Conservation (phyloP, 208 protist species). For the Acanthamoeba royreba region DNA sequence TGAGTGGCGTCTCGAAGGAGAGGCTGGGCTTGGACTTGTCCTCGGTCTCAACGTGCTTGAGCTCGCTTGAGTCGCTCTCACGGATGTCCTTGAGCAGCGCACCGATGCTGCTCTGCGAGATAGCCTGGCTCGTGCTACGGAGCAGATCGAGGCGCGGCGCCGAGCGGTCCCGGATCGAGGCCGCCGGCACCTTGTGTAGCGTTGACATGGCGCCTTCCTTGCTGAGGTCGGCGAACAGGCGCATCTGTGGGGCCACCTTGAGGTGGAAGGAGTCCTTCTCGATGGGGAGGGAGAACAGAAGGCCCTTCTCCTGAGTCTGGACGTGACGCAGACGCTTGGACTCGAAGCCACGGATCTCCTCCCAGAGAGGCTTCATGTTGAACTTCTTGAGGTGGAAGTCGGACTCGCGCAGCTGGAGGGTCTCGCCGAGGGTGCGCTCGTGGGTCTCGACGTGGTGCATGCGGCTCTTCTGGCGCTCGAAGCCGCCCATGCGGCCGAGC, state of each 20-base stretch:
- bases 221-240: constrained; percentile 3
- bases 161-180: neutral
- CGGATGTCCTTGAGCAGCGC: neutral
- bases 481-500: neutral
- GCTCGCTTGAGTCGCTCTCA: neutral
- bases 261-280: neutral
- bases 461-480: neutral
- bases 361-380: neutral
- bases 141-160: neutral
- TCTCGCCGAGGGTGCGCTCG: neutral
- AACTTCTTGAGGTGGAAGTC: neutral
- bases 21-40: neutral
- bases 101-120: neutral
- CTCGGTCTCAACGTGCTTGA: neutral
- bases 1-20: neutral
- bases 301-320: neutral
- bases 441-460: neutral
- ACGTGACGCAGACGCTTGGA: neutral
- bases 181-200: neutral
- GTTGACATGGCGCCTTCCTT: neutral
- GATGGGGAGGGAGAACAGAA: neutral
- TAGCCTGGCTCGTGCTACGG: too few relatives aligned
- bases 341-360: neutral
- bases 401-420: neutral
- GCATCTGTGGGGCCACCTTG: neutral